Percentiles rank a stretch among this genome's conserved stretches.
Conservation (phyloP, 176 grass and related monocot genomes). For the Oryza nivara region DNA sequence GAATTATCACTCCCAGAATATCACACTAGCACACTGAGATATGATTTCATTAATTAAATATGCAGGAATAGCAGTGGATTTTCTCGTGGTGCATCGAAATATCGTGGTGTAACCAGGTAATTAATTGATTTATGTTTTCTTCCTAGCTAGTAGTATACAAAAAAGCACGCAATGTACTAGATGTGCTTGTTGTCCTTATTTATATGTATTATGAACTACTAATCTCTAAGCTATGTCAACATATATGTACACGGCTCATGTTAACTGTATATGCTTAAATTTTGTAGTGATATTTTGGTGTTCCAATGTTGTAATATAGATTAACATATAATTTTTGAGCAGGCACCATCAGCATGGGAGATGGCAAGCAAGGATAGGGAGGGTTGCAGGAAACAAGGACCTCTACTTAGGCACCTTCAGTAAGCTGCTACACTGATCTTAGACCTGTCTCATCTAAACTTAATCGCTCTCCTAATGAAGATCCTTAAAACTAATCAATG, state of each 20-base stretch:
- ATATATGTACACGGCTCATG: neutral
- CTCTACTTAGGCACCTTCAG: slow-evolving; percentile 82
- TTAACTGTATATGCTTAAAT: neutral
- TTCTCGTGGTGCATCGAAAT: slow-evolving; percentile 71
- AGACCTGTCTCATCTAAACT: neutral
- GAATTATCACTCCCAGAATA: neutral
- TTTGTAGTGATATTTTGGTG: neutral
- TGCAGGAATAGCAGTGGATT: slow-evolving; percentile 80
- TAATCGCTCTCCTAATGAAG: slow-evolving; percentile 29
- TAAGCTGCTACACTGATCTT: slow-evolving; percentile 35
- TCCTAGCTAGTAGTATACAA: neutral
- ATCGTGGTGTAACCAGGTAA: slow-evolving; percentile 75
- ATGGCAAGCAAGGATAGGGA: slow-evolving; percentile 85
- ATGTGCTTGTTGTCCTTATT: neutral
- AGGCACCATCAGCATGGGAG: slow-evolving; percentile 81
- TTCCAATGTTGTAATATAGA: slow-evolving; percentile 22
- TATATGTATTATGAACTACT: neutral
- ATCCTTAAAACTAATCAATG: slow-evolving; percentile 43
- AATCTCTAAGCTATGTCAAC: neutral
- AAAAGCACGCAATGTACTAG: neutral
- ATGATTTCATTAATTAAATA: neutral
- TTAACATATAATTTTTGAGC: neutral
- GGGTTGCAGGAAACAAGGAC: slow-evolving; percentile 80
- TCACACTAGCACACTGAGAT: neutral
- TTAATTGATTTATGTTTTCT: slow-evolving; percentile 5